Percentiles rank a stretch among this genome's conserved stretches.
phyloP scores from a whole-genome alignment of 2,329 filamentous ascomycete genomes.

The Trichothecium roseum region DNA sequence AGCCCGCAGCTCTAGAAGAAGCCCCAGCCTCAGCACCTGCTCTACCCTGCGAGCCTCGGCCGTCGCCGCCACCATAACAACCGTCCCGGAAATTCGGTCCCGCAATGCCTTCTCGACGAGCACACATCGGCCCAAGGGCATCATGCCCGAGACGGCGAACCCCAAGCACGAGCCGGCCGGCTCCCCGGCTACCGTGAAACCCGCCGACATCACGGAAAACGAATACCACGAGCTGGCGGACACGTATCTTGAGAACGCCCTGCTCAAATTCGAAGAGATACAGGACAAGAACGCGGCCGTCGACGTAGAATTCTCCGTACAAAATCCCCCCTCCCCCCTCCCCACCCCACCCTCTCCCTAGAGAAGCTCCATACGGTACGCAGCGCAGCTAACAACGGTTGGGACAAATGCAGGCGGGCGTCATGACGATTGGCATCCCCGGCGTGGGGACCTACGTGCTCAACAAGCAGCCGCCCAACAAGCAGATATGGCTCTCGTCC shows the following conservation, averaged over 20 bases:
- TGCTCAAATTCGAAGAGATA: conserved; percentile 56
- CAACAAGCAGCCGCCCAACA: conserved; percentile 98
- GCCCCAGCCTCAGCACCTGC: conserved; percentile 11
- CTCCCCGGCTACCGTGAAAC: conserved; percentile 22
- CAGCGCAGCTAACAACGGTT: conserved; percentile 1
- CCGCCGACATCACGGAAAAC: conserved; percentile 48
- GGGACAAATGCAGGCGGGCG: conserved; percentile 55
- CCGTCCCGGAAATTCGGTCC: not conserved
- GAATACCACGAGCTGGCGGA: conserved; percentile 75
- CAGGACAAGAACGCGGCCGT: conserved; percentile 66
- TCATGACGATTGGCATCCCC: conserved; percentile 65
- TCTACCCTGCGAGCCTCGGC: conserved; percentile 10
- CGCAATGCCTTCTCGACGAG: conserved; percentile 17
- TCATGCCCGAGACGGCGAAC: conserved; percentile 49
- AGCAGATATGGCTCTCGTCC: conserved; percentile 93
- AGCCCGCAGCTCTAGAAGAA: conserved; percentile 18
- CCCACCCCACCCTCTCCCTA: not conserved
- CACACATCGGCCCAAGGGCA: conserved; percentile 29
- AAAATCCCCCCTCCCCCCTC: conserved; percentile 17
- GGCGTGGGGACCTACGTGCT: conserved; percentile 76
- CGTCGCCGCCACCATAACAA: conserved; percentile 1
- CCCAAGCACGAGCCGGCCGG: conserved; percentile 26
- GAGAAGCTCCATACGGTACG: too few species aligned
- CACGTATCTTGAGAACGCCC: conserved; percentile 52
- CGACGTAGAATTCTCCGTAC: conserved; percentile 82